Evolutionary conservation across 2,329 filamentous ascomycete species (phyloP), one percentile per base, ranked within the genome.

Genomic region (Bipolaris sorokiniana): DNA sequence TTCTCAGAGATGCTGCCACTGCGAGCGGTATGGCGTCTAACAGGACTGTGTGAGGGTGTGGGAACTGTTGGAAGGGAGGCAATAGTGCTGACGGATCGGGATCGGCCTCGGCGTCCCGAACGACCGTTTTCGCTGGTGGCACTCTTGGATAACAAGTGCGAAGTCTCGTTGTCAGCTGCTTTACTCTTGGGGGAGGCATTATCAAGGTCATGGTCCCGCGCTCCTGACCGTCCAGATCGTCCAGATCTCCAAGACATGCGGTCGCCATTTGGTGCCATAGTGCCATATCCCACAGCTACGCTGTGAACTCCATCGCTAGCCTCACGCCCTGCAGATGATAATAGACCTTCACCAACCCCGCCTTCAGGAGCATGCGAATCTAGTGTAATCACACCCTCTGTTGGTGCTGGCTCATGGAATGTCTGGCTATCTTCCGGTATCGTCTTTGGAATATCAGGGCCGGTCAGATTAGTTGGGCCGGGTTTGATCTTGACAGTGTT

Each of bases 1-100:
- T 90, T 90, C 75, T 93, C 90, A 0, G 90, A 92, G 66, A 93
- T 91, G 71, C 88, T 91, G 26, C 90, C 90, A 64, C 88, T 91
- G 54, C 89, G 83, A 5, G 88, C 87, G 4, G 82, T 80, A 7
- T 83, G 80, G 33, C 78, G 78, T 62, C 76, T 67, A 9, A 65
- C 61, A 0, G 71, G 68, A 22, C 61, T 70, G 7, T 33, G 59
- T 0, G 70, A 68, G n/a, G 51, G 61, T 11, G 73, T 70, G 16
- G 47, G 56, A 5, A 62, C 46, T 7, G 70, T 73, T 46, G 58
- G 69, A 7, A 77, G 54, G 0, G 74, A 76, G 3, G 65, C 74
- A 40, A 74, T 67, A 10, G 70, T 77, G 62, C 71, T 76, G 42
- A 66, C 64, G 5, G 69, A 77, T 10, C 54, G 60, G 9, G 67